Conservation (phyloP, 2,329 filamentous ascomycete genomes). For the Trichoderma sp. region DNA sequence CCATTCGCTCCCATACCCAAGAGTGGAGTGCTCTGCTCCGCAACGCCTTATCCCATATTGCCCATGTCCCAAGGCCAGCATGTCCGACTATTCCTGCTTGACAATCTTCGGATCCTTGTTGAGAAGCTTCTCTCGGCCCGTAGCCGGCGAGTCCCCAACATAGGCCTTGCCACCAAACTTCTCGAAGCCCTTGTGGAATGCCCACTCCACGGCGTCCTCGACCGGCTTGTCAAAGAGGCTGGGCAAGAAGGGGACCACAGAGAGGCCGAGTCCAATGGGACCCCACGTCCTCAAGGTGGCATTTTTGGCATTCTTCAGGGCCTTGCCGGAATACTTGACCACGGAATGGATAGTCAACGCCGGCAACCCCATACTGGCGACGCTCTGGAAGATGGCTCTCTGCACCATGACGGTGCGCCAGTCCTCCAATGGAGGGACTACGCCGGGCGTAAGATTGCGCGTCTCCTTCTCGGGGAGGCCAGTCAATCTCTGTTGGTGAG, state of each 20-base stretch:
- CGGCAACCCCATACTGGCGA: slow-evolving; percentile 92
- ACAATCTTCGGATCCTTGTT: slow-evolving; percentile 47
- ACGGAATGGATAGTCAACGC: slow-evolving; percentile 94
- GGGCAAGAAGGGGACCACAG: slow-evolving; percentile 80
- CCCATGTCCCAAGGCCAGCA: not conserved
- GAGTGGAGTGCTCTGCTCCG: slow-evolving; percentile 20
- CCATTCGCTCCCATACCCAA: not conserved
- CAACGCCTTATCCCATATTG: slow-evolving; percentile 1
- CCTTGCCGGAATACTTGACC: slow-evolving; percentile 82
- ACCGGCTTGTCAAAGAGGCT: slow-evolving; percentile 89
- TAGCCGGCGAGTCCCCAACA: slow-evolving; percentile 58
- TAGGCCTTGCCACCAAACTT: slow-evolving; percentile 64
- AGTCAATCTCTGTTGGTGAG: slow-evolving; percentile 52
- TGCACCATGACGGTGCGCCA: slow-evolving; percentile 90
- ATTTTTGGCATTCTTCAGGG: slow-evolving; percentile 83
- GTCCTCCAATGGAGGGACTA: slow-evolving; percentile 76
- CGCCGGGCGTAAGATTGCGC: slow-evolving; percentile 42
- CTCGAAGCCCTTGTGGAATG: slow-evolving; percentile 81
- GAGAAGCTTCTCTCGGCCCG: slow-evolving; percentile 51
- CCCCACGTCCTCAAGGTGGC: slow-evolving; percentile 76
- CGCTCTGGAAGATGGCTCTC: slow-evolving; percentile 82
- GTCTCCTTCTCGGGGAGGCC: slow-evolving; percentile 46
- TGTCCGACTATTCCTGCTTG: slow-evolving; percentile 45
- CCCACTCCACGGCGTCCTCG: slow-evolving; percentile 86
- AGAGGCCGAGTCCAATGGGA: slow-evolving; percentile 81